phyloP scores from a whole-genome alignment of 2,329 filamentous ascomycete species.

The Meredithiella fracta region DNA sequence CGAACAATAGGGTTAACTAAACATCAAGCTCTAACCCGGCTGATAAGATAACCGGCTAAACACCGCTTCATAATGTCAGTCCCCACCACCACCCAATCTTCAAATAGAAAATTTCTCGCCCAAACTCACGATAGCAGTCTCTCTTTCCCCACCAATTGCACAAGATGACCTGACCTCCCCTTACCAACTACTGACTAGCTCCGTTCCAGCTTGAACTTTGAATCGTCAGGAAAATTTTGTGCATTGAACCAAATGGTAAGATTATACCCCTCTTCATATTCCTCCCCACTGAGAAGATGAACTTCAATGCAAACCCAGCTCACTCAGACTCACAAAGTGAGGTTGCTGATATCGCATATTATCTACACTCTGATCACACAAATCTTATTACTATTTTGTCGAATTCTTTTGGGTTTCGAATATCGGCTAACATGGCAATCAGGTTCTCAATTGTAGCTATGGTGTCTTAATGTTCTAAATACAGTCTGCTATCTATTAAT shows the following conservation, averaged over 20 bases:
- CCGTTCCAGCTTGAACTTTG: not conserved
- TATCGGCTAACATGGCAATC: not conserved
- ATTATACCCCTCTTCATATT: not conserved
- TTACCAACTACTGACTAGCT: no score
- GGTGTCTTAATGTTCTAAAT: not conserved
- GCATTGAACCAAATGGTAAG: conserved; percentile 7
- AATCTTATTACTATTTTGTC: not conserved
- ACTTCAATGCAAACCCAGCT: conserved; percentile 13
- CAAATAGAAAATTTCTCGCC: not conserved
- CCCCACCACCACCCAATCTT: not conserved
- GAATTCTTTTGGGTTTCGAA: not conserved
- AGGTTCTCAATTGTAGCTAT: not conserved
- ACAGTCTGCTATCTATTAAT: not conserved
- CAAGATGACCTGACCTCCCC: not conserved
- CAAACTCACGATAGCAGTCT: not conserved
- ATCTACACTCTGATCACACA: conserved; percentile 14
- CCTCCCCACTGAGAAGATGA: conserved; percentile 10
- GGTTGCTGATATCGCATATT: conserved; percentile 13
- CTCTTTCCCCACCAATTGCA: not conserved
- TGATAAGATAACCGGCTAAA: not conserved
- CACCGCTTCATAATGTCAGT: not conserved
- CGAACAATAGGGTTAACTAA: no score
- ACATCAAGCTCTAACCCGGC: no score
- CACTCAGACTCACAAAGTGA: conserved; percentile 13
- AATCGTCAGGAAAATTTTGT: not conserved